Conservation (phyloP, 768 basidiomycete species). For the Leccinum fibrillosum region DNA sequence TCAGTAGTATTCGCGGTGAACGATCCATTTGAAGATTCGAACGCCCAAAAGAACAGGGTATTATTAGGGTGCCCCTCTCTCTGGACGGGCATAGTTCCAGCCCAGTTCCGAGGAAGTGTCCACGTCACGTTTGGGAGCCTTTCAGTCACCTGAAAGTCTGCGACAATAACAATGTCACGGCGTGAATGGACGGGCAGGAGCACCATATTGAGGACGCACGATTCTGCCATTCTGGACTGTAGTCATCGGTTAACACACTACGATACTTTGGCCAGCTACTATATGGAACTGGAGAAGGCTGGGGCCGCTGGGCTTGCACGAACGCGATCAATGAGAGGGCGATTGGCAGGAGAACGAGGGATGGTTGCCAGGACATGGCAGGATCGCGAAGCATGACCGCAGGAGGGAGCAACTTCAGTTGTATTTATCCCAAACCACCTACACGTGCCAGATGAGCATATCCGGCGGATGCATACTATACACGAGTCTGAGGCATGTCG, state of each 20-base stretch:
- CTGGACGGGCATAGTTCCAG: conserved; percentile 34
- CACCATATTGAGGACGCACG: conserved; percentile 37
- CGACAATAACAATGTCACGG: not conserved
- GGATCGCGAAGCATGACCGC: too few species aligned
- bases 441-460: too few species aligned
- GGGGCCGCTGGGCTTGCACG: conserved; percentile 2
- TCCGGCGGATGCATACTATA: too few species aligned
- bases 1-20: conserved; percentile 34
- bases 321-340: not conserved
- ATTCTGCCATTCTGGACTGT: conserved; percentile 55
- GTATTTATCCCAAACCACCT: too few species aligned
- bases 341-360: not conserved
- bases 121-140: conserved; percentile 59
- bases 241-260: conserved; percentile 43
- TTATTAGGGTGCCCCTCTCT: conserved; percentile 57
- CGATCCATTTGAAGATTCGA: conserved; percentile 51
- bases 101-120: conserved; percentile 35
- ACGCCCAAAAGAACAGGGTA: conserved; percentile 28
- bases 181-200: not conserved
- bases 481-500: too few species aligned
- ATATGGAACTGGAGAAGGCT: not conserved
- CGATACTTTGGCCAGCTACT: too few species aligned
- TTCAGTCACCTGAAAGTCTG: conserved; percentile 59
- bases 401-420: too few species aligned
- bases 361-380: not conserved